A percentile compares a stretch with the other conserved stretches of the same genome.
These are phyloP conservation scores for Aspergillus avenaceus DNA, from an alignment of 495 filamentous ascomycete genomes.

Conservation along the genomic window DNA sequence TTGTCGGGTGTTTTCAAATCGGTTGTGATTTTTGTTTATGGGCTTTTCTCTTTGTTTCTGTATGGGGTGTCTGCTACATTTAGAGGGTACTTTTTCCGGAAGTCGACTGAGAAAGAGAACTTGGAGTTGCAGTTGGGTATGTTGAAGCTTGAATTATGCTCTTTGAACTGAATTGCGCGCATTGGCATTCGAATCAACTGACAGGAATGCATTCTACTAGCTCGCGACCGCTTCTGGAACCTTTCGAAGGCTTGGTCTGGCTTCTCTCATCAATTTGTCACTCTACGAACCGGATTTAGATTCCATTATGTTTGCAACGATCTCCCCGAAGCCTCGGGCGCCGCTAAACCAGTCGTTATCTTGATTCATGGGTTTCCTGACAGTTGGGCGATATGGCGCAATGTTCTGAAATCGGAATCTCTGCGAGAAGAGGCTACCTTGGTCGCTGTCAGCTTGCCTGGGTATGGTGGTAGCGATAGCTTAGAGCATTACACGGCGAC, in stretches of 20 bases:
- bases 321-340: constrained; percentile 11
- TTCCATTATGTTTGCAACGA: constrained; percentile 51
- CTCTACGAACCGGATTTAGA: constrained; percentile 42
- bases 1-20: constrained; percentile 14
- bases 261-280: constrained; percentile 45
- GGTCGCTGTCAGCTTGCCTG: constrained; percentile 52
- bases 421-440: constrained; percentile 33
- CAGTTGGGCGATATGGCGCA: constrained; percentile 50
- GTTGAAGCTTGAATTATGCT: background rate
- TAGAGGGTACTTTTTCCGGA: constrained; percentile 30
- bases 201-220: constrained; percentile 15
- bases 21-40: constrained; percentile 26
- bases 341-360: constrained; percentile 41
- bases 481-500: constrained; percentile 44
- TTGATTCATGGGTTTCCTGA: constrained; percentile 59
- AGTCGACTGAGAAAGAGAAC: constrained; percentile 30
- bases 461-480: constrained; percentile 50
- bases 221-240: constrained; percentile 44
- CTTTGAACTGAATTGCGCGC: no score
- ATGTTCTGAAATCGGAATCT: constrained; percentile 28
- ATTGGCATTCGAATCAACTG: background rate
- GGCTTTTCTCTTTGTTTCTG: constrained; percentile 28
- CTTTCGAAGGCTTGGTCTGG: constrained; percentile 33
- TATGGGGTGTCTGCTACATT: constrained; percentile 22
- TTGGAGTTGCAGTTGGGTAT: constrained; percentile 38